Base-by-base conservation (phyloP, 1,284 basidiomycete genomes). In the Vanrija sp. region DNA sequence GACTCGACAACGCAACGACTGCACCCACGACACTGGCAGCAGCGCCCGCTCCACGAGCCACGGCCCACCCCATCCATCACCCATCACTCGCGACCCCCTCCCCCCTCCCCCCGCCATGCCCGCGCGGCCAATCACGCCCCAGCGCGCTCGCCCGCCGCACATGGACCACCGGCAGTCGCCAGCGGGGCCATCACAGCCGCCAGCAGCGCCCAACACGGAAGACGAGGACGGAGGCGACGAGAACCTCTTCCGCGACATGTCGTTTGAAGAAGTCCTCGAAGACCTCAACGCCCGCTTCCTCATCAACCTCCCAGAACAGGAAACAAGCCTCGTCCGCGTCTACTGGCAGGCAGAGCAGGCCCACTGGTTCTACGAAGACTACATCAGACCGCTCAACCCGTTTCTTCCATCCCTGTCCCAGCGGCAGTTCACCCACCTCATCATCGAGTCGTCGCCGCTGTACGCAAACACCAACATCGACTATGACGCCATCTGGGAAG, bases 311-410 rank as follows among this genome's bases (percentile, higher is more conserved):
- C 96, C 96, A 6, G 86, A 89, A 60, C 88, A 91, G 68, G 96
- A 99, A 78, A 84, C 95, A 56, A 83, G 84, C 20, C 81, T 97
- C 57, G 92, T 96, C 72, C 84, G 96, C 59, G 86, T 98, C 68
- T 97, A 92, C 78, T 98, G 98, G 78, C 96, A 98, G 78, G 92
- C 98, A 55, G 96, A 99, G 77, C 94, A 98, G 82, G 96, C 96
- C 89, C 95, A 99, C 75, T 99, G 96, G 96, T 99, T 93, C 77
- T 99, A 99, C 72, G 95, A 98, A 78, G 96, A 99, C 76, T 98
- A 97, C 67, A 85, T 98, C 59, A 87, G 95, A 41, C 89, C 92
- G 71, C 82, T 88, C 71, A 91, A 96, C 63, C 86, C 88, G 2
- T 83, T 85, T 51, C 84, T 98, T 36, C 94, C 93, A 1, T 89